These are phyloP conservation scores for Aspergillus sp. DNA, from an alignment of 2,329 filamentous ascomycete species.

Conservation along the genomic window DNA sequence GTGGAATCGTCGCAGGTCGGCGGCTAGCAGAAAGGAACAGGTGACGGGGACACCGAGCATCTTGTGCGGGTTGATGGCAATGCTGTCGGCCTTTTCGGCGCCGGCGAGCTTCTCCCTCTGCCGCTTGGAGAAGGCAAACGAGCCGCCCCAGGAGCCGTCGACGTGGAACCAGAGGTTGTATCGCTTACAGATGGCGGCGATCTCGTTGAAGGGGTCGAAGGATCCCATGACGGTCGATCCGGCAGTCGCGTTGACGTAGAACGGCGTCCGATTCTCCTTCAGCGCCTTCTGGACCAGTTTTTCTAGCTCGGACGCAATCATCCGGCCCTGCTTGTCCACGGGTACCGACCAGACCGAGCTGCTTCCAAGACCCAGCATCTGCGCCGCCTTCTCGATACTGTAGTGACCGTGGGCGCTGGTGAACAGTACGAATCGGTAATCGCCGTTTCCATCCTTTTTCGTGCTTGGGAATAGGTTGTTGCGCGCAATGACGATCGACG, in stretches of 20 bases:
- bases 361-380: constrained; percentile 80
- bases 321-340: constrained; percentile 70
- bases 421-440: constrained; percentile 72
- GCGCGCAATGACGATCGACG: constrained; percentile 80
- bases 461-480: constrained; percentile 80
- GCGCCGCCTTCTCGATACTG: constrained; percentile 90
- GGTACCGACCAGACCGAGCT: constrained; percentile 70
- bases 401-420: constrained; percentile 92
- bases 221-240: constrained; percentile 91
- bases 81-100: constrained; percentile 70
- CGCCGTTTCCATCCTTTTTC: constrained; percentile 69
- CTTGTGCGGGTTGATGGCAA: constrained; percentile 94
- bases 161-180: constrained; percentile 88
- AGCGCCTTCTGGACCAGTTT: constrained; percentile 62
- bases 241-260: constrained; percentile 94
- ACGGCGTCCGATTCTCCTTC: constrained; percentile 70
- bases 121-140: constrained; percentile 71
- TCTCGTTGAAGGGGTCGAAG: constrained; percentile 74
- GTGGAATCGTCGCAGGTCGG: constrained; percentile 75
- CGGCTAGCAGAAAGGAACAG: constrained; percentile 81
- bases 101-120: constrained; percentile 68
- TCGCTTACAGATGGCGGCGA: constrained; percentile 68
- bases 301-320: constrained; percentile 67
- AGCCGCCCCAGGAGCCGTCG: constrained; percentile 88
- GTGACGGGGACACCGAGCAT: constrained; percentile 92